phyloP scores from a whole-genome alignment of 1,139 yeast genomes.

The Yamadazyma dendronema region DNA sequence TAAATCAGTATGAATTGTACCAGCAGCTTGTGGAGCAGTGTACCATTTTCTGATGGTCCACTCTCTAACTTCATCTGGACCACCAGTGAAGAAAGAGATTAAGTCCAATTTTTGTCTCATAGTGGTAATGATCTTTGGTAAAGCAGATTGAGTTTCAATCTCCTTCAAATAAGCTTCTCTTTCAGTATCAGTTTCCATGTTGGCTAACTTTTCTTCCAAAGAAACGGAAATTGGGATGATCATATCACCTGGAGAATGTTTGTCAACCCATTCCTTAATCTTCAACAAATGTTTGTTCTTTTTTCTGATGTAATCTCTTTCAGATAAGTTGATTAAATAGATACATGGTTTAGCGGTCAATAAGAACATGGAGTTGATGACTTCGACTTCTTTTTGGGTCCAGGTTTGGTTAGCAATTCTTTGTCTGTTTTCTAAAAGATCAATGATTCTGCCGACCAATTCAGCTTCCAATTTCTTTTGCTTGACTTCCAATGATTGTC shows the following conservation, averaged over 20 bases:
- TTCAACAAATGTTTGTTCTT: slow-evolving; percentile 91
- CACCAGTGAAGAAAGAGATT: slow-evolving; percentile 82
- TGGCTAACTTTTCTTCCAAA: slow-evolving; percentile 89
- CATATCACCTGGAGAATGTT: slow-evolving; percentile 88
- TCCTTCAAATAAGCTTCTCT: slow-evolving; percentile 86
- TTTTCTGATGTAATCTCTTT: slow-evolving; percentile 92
- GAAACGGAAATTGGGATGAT: slow-evolving; percentile 93
- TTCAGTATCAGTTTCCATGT: slow-evolving; percentile 87
- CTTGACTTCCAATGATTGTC: slow-evolving; percentile 93
- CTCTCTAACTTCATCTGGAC: slow-evolving; percentile 84
- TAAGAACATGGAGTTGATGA: slow-evolving; percentile 80
- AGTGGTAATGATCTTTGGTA: slow-evolving; percentile 81
- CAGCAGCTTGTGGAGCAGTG: slow-evolving; percentile 88
- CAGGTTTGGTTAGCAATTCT: slow-evolving; percentile 91
- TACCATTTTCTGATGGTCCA: slow-evolving; percentile 86
- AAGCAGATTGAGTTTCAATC: slow-evolving; percentile 79
- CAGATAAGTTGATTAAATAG: slow-evolving; percentile 90
- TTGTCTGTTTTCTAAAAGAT: slow-evolving; percentile 74
- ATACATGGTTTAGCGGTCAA: slow-evolving; percentile 96
- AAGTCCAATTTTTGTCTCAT: slow-evolving; percentile 84
- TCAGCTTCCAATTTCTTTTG: slow-evolving; percentile 90
- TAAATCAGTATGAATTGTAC: slow-evolving; percentile 72
- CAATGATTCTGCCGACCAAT: slow-evolving; percentile 73
- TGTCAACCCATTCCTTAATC: slow-evolving; percentile 97
- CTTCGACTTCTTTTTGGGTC: slow-evolving; percentile 88